phyloP scores from a whole-genome alignment of 192 early-diverging fungal species.

The Diversispora epigaea region DNA sequence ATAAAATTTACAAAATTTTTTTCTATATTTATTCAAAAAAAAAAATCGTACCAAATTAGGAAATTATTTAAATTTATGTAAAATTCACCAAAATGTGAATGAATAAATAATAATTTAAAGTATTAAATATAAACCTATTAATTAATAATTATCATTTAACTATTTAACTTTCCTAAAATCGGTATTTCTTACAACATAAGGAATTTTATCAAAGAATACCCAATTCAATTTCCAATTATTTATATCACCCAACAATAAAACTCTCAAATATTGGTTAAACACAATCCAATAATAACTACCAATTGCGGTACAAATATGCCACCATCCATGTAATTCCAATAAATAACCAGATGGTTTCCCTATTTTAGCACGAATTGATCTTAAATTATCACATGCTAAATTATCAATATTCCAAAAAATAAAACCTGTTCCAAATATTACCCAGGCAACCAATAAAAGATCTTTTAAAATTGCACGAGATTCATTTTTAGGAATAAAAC shows the following conservation, averaged over 20 bases:
- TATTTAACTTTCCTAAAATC: background rate
- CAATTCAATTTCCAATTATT: conserved; percentile 38
- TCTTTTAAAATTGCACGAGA: conserved; percentile 34
- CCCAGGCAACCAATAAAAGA: conserved; percentile 36
- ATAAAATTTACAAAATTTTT: too few relatives aligned
- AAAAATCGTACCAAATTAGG: too few relatives aligned
- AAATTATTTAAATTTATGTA: too few relatives aligned
- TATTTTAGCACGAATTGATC: conserved; percentile 46
- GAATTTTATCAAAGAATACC: conserved; percentile 37
- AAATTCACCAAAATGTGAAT: too few relatives aligned
- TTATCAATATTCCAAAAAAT: conserved; percentile 82
- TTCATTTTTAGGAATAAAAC: conserved; percentile 33
- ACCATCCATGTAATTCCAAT: conserved; percentile 65
- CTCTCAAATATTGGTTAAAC: conserved; percentile 55
- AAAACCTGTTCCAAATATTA: conserved; percentile 57
- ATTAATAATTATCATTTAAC: too few relatives aligned
- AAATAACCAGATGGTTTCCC: conserved; percentile 52
- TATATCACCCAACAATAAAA: conserved; percentile 48
- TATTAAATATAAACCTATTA: too few relatives aligned
- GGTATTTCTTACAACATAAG: conserved; percentile 41
- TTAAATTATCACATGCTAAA: conserved; percentile 60
- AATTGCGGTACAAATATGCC: conserved; percentile 64
- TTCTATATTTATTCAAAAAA: too few relatives aligned
- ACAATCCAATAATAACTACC: conserved; percentile 57
- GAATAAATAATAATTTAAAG: too few relatives aligned